Percentiles rank a stretch among this genome's conserved stretches.
These are phyloP conservation scores for Cryptococcus sp. DNA, from an alignment of 1,284 basidiomycete species.

Conservation along the genomic window DNA sequence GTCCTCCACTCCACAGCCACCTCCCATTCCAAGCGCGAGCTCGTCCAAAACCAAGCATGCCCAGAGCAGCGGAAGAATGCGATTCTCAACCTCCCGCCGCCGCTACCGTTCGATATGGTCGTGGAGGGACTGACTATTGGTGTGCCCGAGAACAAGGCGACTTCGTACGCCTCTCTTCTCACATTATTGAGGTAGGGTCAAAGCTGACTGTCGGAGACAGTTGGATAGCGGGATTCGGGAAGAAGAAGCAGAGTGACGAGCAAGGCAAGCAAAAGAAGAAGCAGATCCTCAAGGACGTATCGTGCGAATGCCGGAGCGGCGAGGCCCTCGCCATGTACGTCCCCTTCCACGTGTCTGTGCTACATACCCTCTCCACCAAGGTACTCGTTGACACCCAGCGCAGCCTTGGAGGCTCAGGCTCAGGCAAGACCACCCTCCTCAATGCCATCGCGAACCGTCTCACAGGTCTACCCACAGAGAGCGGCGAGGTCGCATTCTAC, in stretches of 20 bases:
- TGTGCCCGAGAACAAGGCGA: constrained; percentile 31
- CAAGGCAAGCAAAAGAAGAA: constrained; percentile 21
- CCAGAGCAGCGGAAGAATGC: constrained; percentile 15
- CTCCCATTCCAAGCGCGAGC: not conserved
- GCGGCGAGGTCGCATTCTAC: constrained; percentile 38
- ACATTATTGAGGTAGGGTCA: not conserved
- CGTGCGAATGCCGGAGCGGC: constrained; percentile 42
- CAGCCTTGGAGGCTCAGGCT: constrained; percentile 47
- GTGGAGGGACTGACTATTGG: constrained; percentile 47
- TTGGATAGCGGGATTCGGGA: not conserved
- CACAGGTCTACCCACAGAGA: constrained; percentile 40
- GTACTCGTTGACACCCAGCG: not conserved
- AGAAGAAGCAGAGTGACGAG: constrained; percentile 8
- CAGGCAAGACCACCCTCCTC: constrained; percentile 51
- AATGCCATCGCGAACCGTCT: constrained; percentile 49
- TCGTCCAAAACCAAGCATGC: not conserved
- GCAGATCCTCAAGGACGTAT: constrained; percentile 46
- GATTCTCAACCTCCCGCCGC: constrained; percentile 46
- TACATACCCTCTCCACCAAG: not conserved
- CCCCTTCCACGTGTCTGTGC: too few relatives aligned
- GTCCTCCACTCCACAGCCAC: not conserved
- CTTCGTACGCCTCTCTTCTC: constrained; percentile 10
- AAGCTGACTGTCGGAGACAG: not conserved
- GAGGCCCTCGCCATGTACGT: constrained; percentile 51
- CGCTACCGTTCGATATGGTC: constrained; percentile 43